phyloP scores from a whole-genome alignment of 208 protist genomes.

The Trypanosoma cruzi region DNA sequence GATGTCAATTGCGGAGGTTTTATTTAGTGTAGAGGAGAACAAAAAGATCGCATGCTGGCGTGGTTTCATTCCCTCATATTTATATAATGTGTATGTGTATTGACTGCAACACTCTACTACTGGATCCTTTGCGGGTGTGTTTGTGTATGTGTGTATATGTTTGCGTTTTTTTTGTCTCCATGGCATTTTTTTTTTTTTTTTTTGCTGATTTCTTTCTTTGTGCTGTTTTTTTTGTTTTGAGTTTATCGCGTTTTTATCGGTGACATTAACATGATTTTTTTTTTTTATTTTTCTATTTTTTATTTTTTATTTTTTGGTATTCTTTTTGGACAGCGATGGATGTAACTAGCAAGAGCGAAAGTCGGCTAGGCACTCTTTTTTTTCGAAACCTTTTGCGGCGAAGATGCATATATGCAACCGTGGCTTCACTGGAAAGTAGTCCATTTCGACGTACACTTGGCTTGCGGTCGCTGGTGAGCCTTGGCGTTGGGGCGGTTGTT shows the following conservation, averaged over 20 bases:
- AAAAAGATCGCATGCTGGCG: neutral
- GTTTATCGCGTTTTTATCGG: slow-evolving; percentile 1
- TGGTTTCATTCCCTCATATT: neutral
- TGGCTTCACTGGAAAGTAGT: slow-evolving; percentile 27
- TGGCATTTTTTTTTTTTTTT: neutral
- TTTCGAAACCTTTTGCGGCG: slow-evolving; percentile 24
- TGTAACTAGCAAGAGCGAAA: slow-evolving; percentile 24
- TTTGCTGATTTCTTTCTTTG: neutral
- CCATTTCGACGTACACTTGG: slow-evolving; percentile 33
- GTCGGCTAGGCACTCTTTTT: slow-evolving; percentile 13
- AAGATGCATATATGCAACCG: slow-evolving; percentile 23
- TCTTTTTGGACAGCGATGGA: slow-evolving; percentile 20
- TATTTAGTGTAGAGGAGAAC: neutral
- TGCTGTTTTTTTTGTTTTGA: slow-evolving; percentile 19
- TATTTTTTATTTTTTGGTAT: neutral
- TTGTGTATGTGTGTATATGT: neutral
- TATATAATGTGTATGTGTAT: too few species aligned
- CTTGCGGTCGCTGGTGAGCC: slow-evolving; percentile 26
- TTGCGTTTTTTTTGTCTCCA: neutral
- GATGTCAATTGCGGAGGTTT: neutral
- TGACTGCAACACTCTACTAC: neutral
- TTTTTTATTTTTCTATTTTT: too few species aligned
- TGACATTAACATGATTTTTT: too few species aligned
- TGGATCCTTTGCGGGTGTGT: neutral
- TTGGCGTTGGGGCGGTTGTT: slow-evolving; percentile 38